Evolutionary conservation across 495 filamentous ascomycete species (phyloP).

Genomic region (Saxophila tyrrhenica): DNA sequence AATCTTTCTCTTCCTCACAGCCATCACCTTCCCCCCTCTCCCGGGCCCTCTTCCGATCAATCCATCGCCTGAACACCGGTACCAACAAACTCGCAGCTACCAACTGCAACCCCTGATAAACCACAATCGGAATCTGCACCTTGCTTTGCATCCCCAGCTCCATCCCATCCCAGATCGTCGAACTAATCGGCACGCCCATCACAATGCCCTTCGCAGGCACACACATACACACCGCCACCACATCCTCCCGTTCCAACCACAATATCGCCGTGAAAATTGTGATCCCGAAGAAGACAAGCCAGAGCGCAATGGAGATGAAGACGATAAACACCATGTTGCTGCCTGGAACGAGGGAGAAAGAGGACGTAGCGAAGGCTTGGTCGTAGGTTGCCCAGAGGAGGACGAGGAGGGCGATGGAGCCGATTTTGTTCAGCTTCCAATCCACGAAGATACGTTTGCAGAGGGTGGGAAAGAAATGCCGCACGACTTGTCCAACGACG

Average conservation of each 20-base stretch:
- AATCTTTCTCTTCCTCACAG: no score
- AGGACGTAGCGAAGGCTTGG: slow-evolving; percentile 30
- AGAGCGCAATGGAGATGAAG: slow-evolving; percentile 32
- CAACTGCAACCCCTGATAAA: slow-evolving; percentile 32
- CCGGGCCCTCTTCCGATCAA: slow-evolving; percentile 5
- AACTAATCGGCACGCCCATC: slow-evolving; percentile 31
- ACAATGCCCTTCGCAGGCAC: slow-evolving; percentile 34
- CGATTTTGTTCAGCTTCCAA: slow-evolving; percentile 30
- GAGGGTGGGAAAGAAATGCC: slow-evolving; percentile 22
- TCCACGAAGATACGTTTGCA: slow-evolving; percentile 28
- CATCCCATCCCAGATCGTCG: slow-evolving; percentile 28
- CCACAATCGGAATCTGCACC: slow-evolving; percentile 31
- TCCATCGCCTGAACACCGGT: slow-evolving; percentile 26
- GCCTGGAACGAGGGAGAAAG: slow-evolving; percentile 25
- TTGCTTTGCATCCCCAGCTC: slow-evolving; percentile 18
- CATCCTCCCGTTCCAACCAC: slow-evolving; percentile 32
- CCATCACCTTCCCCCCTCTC: neutral
- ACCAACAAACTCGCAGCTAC: slow-evolving; percentile 25
- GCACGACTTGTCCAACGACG: slow-evolving; percentile 29
- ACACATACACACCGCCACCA: slow-evolving; percentile 32
- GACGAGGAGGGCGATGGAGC: slow-evolving; percentile 26
- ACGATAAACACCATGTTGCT: slow-evolving; percentile 33
- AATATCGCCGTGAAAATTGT: slow-evolving; percentile 24
- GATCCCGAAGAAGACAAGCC: slow-evolving; percentile 25
- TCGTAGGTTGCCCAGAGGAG: slow-evolving; percentile 37